Percentiles rank a stretch among this genome's conserved stretches.
These are phyloP conservation scores for Candida sphagnicola DNA, from an alignment of 805 yeast genomes.

Conservation along the genomic window DNA sequence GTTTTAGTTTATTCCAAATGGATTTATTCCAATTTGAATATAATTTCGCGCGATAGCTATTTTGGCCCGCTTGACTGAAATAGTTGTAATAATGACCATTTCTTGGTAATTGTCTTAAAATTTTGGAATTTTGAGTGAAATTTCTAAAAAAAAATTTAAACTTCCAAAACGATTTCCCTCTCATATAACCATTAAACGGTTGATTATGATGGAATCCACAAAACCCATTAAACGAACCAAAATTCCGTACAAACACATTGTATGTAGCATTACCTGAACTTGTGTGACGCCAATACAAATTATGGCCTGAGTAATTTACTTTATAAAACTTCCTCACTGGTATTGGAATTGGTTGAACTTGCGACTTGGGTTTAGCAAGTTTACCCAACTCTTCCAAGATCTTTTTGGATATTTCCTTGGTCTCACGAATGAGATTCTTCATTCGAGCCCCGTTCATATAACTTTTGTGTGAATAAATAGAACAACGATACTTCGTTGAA, in stretches of 20 bases:
- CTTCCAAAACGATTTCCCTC: conserved; percentile 1
- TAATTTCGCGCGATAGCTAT: conserved; percentile 15
- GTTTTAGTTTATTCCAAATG: background rate
- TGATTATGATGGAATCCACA: conserved; percentile 1
- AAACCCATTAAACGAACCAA: conserved; percentile 1
- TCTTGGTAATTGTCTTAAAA: conserved; percentile 6
- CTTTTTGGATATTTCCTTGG: conserved; percentile 4
- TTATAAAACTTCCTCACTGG: background rate
- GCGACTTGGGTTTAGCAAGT: conserved; percentile 1
- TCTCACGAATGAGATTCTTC: conserved; percentile 5
- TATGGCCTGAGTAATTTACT: background rate
- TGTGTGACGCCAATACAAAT: background rate
- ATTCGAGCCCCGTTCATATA: conserved; percentile 1
- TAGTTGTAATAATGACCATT: conserved; percentile 19
- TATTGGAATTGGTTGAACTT: conserved; percentile 3
- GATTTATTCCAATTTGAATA: conserved; percentile 9
- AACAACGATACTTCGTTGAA: background rate
- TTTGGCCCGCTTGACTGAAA: conserved; percentile 20
- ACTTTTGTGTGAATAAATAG: background rate
- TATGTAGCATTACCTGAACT: background rate
- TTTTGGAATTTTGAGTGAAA: conserved; percentile 4
- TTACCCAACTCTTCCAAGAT: conserved; percentile 2
- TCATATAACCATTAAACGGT: conserved; percentile 1
- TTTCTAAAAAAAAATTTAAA: conserved; percentile 2
- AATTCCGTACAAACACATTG: background rate